Evolutionary conservation across 441 rosid genomes (phyloP), one percentile per base, ranked within the genome.

Genomic region (Isatis lusitanica): DNA sequence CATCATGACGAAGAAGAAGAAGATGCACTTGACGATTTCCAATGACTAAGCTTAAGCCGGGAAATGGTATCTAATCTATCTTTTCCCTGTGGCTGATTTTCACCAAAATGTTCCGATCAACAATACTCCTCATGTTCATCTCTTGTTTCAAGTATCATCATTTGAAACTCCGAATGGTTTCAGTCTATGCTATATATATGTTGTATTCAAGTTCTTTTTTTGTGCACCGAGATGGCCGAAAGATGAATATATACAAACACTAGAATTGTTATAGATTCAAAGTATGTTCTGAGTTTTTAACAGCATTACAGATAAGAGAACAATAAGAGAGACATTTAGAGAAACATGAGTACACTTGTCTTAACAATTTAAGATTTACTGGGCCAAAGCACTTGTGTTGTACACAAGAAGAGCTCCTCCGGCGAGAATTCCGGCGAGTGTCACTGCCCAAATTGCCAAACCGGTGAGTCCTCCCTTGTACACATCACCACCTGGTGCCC

Each of bases 381-480:
- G 97, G 43, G 51, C 77, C 92, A 92, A 87, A 53, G 98, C 97
- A 82, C 98, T 94, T 52, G 98, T 92, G 85, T 68, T 92, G 96
- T 92, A 92, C 24, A 92, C 99, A 44, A 92, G 97, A 74, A 89
- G 97, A 17, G 92, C 98, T 28, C 99, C 97, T 63, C 96, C 96
- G 4, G 88, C 94, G 0, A 92, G 99, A 38, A 94, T 36, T 2
- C 94, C 98, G 26, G 79, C 65, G 2, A 94, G 83, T 43, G 99
- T 89, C 7, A 84, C 92, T 0, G 97, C 99, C 98, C 99, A 94
- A 50, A 94, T 94, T 13, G 90, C 87, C 83, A 94, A 84, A 0
- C 99, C 98, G 24, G 94, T 91, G 1, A 71, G 1, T 87, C 97
- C 97, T 7, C 98, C 99, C 36, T 74, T 86, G 64, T 92, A 92